Evolutionary conservation across 805 yeast species (phyloP).

Genomic region (Candida boleticola): DNA sequence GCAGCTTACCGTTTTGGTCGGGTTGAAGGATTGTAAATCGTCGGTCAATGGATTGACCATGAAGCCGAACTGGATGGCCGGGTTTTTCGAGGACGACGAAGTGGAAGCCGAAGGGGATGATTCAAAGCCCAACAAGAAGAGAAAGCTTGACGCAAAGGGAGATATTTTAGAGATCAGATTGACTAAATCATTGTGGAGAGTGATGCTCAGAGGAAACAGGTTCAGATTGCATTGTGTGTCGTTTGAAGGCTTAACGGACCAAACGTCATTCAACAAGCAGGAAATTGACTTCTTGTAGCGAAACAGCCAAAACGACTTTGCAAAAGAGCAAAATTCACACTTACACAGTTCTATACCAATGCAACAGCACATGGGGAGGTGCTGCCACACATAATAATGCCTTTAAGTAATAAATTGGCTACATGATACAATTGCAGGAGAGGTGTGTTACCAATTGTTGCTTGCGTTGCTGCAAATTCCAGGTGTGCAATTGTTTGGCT

Average conservation of each 20-base stretch:
- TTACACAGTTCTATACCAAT: neutral
- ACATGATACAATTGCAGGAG: no score
- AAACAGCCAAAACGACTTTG: no score
- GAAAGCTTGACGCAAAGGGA: slow-evolving; percentile 18
- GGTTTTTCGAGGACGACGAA: slow-evolving; percentile 16
- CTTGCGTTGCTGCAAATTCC: no score
- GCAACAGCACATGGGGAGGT: no score
- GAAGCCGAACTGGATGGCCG: slow-evolving; percentile 33
- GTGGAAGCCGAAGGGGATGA: neutral
- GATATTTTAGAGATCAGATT: slow-evolving; percentile 45
- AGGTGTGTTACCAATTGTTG: no score
- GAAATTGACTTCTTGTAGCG: slow-evolving; percentile 9
- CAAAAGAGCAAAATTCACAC: neutral
- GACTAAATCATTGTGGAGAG: slow-evolving; percentile 43
- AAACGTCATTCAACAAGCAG: slow-evolving; percentile 7
- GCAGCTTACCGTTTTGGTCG: slow-evolving; percentile 19
- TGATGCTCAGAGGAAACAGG: slow-evolving; percentile 21
- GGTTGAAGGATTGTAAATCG: slow-evolving; percentile 26
- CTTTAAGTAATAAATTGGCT: no score
- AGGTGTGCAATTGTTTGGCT: no score
- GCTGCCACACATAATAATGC: no score
- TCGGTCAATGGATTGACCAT: slow-evolving; percentile 34
- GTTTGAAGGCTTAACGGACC: slow-evolving; percentile 30
- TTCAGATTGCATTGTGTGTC: slow-evolving; percentile 27
- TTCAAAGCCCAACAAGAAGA: slow-evolving; percentile 7